Conservation (phyloP, 2,329 filamentous ascomycete species). For the Emmonsiellopsis sp. region DNA sequence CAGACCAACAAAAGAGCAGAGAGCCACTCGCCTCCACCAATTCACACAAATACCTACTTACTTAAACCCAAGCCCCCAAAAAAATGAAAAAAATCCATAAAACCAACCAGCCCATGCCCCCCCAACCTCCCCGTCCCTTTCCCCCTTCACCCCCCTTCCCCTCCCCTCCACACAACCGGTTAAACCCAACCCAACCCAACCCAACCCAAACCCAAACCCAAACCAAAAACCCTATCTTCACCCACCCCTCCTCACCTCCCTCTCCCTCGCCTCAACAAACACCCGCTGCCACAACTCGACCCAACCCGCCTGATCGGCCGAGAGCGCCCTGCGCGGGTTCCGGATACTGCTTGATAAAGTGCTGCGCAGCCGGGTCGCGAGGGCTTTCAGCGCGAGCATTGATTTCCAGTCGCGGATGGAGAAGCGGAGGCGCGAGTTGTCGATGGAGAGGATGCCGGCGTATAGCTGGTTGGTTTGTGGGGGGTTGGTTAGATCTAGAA, state of each 20-base stretch:
- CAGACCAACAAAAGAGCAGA: no score
- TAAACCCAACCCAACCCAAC: no score
- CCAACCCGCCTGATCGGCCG: conserved; percentile 62
- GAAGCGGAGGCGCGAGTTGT: conserved; percentile 79
- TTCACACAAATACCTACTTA: no score
- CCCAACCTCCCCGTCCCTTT: no score
- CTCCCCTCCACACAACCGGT: no score
- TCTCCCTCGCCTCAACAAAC: conserved; percentile 32
- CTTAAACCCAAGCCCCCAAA: no score
- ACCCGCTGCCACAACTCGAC: conserved; percentile 64
- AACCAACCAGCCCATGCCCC: no score
- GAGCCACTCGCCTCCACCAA: no score
- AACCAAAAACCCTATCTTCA: not conserved
- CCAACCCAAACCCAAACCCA: no score
- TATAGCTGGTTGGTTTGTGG: conserved; percentile 52
- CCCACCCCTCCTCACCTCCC: not conserved
- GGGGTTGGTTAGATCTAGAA: not conserved
- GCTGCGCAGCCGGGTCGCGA: conserved; percentile 65
- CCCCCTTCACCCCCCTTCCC: no score
- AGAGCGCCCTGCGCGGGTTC: conserved; percentile 29
- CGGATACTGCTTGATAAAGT: conserved; percentile 60
- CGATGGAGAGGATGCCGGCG: conserved; percentile 74
- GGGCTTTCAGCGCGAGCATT: conserved; percentile 75
- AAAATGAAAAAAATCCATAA: no score
- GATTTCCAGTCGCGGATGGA: conserved; percentile 80